Base-by-base conservation (phyloP, 2,329 filamentous ascomycete species). In the Leptographium lundbergii region DNA sequence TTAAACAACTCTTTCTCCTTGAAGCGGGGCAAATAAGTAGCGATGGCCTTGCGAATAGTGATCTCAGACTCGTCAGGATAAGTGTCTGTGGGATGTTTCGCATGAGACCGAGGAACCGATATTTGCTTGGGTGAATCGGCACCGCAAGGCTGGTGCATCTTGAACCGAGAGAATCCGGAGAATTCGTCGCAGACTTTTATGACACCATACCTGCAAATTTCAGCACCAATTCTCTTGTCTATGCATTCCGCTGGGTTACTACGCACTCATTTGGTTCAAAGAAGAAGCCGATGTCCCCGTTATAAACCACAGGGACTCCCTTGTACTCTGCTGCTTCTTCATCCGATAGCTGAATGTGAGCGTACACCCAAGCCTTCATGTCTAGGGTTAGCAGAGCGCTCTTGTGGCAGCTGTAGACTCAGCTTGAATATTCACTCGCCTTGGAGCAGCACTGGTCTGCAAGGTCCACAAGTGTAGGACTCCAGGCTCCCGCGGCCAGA, bases 251-350 rank as follows among this genome's bases (percentile, higher is more conserved):
- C n/a, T 50, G 27, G 24, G 24, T 36, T 24, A 4, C 14, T 6
- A 56, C 58, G 9, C 19, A 69, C 66, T 74, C 73, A 56, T 73
- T 72, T 1, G 73, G 72, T 59, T 78, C 75, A 66, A 78, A 77
- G 67, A 77, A 77, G 67, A 78, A 78, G 1, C 76, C 76, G 34
- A 73, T 67, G 6, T 74, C 73, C 51, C 75, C 70, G 42, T 78
- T 74, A 63, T 77, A 77, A 1, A 78, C 67, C 0, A 77, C 74
- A 0, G 75, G 75, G 0, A 69, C 64, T 51, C 69, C 64, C 59
- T 72, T 74, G 66, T 75, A 77, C n/a, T 68, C 63, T 2, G 67
- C 67, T 0, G 70, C 69, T 64, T 77, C 75, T 50, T 72, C 62
- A 0, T 71, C 69, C 0, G 71, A 71, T 53, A 77, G 67, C 57